Evolutionary conservation across 352 stramenopile species (phyloP).

Genomic region (Phytopythium helicoides): DNA sequence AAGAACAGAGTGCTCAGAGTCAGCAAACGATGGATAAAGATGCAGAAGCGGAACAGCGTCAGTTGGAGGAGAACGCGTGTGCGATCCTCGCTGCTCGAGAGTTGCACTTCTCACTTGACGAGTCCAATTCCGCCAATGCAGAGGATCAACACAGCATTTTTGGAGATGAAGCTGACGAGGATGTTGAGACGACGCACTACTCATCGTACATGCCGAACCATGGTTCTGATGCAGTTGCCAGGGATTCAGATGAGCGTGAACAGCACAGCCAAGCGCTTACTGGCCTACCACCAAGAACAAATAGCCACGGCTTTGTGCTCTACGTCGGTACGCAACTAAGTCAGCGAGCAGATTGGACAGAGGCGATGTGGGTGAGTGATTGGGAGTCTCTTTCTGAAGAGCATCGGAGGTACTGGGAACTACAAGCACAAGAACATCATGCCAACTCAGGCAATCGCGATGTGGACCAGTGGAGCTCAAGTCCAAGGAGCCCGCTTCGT

Average conservation of each 20-base stretch:
- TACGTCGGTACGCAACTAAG: constrained; percentile 24
- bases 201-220: no score
- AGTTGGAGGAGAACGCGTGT: constrained; percentile 24
- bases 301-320: constrained; percentile 18
- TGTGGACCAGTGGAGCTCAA: not conserved
- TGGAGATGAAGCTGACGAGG: not conserved
- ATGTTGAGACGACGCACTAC: not conserved
- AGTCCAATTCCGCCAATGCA: no score
- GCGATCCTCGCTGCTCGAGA: constrained; percentile 12
- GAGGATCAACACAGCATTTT: no score
- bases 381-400: constrained; percentile 19
- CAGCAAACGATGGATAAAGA: not conserved
- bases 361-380: constrained; percentile 19
- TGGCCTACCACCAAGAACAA: no score
- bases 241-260: no score
- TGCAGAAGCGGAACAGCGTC: constrained; percentile 12
- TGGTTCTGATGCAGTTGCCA: no score
- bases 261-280: no score
- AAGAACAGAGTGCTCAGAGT: no score
- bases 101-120: constrained; percentile 2
- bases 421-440: constrained; percentile 20
- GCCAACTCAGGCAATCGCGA: no score
- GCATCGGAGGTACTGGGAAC: constrained; percentile 27
- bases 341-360: constrained; percentile 22
- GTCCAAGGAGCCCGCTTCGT: not conserved